These are phyloP conservation scores for Allium sativum DNA, from an alignment of 106 monocot genomes.

Conservation along the genomic window DNA sequence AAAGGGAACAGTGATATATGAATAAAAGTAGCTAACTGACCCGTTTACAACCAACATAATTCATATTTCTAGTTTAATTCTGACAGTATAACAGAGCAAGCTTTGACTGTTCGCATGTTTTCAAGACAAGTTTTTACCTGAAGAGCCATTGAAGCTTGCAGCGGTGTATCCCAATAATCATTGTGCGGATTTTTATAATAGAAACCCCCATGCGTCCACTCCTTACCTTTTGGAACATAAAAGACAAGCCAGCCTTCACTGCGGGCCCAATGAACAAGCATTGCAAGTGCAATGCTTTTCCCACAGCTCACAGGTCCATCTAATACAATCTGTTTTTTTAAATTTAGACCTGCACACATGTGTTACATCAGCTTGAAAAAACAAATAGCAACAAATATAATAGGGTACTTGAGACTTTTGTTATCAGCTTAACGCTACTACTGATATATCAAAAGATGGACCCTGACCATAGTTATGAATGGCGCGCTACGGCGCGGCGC, in stretches of 20 bases:
- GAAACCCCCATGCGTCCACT: constrained; percentile 94
- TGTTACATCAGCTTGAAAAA: too few species aligned
- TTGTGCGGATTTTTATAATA: constrained; percentile 72
- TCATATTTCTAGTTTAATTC: too few species aligned
- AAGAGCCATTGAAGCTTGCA: constrained; percentile 57
- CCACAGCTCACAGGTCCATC: constrained; percentile 96
- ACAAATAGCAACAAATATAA: background rate
- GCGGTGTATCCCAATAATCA: constrained; percentile 84
- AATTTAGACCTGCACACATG: constrained; percentile 42
- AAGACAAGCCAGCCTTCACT: constrained; percentile 93
- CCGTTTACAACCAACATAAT: too few species aligned
- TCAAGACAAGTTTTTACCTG: constrained; percentile 38
- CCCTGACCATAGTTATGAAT: too few species aligned
- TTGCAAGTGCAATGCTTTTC: constrained; percentile 88
- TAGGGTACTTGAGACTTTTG: too few species aligned
- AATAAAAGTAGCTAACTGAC: too few species aligned
- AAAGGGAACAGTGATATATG: too few species aligned
- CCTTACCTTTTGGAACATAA: constrained; percentile 90
- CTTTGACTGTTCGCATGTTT: too few species aligned
- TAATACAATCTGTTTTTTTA: constrained; percentile 79
- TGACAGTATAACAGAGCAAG: too few species aligned
- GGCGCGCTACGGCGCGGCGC: too few species aligned
- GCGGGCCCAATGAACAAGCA: constrained; percentile 99
- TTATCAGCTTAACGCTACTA: too few species aligned
- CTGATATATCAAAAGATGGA: too few species aligned